These are phyloP conservation scores for Dichotomopilus funicola DNA, from an alignment of 2,329 filamentous ascomycete genomes.

Conservation along the genomic window DNA sequence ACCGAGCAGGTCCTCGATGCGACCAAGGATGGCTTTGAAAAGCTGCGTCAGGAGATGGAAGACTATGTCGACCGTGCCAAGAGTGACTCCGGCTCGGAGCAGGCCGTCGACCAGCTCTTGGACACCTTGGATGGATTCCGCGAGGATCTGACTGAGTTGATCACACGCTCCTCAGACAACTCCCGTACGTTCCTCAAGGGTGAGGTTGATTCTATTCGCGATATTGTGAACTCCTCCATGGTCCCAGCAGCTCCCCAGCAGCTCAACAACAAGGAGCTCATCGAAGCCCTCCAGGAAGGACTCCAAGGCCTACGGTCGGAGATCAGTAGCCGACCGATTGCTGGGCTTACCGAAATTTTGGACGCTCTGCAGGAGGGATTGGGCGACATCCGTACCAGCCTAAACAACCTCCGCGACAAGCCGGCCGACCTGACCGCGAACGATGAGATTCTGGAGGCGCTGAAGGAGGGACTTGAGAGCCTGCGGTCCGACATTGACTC, in stretches of 20 bases:
- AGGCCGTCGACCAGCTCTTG: conserved; percentile 65
- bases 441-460: conserved; percentile 81
- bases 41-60: conserved; percentile 73
- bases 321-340: conserved; percentile 56
- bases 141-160: conserved; percentile 60
- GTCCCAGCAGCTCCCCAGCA: conserved; percentile 45
- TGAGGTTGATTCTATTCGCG: conserved; percentile 75
- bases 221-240: conserved; percentile 65
- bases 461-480: conserved; percentile 72
- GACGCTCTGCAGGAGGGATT: conserved; percentile 87
- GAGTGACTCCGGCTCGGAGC: conserved; percentile 65
- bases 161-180: conserved; percentile 41
- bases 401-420: conserved; percentile 73
- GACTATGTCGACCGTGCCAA: conserved; percentile 68
- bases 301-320: conserved; percentile 71
- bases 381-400: conserved; percentile 65
- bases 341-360: conserved; percentile 78
- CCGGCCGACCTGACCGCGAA: conserved; percentile 76
- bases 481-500: conserved; percentile 73
- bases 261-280: conserved; percentile 54
- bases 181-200: conserved; percentile 67
- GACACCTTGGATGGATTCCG: conserved; percentile 60
- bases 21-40: conserved; percentile 80
- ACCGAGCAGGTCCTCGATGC: conserved; percentile 85
- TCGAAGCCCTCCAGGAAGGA: conserved; percentile 64